A percentile compares a stretch with the other conserved stretches of the same genome.
These are phyloP conservation scores for Dictyostelium intermedium DNA, from an alignment of 78 protist genomes.

Conservation along the genomic window DNA sequence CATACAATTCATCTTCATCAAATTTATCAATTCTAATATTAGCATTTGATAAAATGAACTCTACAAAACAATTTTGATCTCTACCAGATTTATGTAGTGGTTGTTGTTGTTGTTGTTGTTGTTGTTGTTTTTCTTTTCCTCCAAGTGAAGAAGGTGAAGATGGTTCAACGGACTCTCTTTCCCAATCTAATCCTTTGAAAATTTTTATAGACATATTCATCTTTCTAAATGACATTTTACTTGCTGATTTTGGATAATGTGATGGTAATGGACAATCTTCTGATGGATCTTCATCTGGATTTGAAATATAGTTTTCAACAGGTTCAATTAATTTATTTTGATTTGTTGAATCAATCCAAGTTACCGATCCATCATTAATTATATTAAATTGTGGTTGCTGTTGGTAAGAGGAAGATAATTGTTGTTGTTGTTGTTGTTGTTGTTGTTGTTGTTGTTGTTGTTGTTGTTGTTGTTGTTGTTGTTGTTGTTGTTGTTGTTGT, in stretches of 20 bases:
- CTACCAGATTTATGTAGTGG: background rate
- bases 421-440: background rate
- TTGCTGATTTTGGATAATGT: conserved; percentile 31
- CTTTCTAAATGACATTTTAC: conserved; percentile 18
- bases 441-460: background rate
- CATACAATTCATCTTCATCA: conserved; percentile 28
- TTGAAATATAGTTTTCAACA: conserved; percentile 52
- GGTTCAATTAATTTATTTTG: conserved; percentile 25
- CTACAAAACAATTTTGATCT: conserved; percentile 50
- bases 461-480: background rate
- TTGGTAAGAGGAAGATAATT: no score
- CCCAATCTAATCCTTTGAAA: conserved; percentile 70
- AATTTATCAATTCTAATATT: conserved; percentile 68
- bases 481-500: background rate
- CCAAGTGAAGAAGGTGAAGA: background rate
- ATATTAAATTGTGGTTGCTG: background rate
- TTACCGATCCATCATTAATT: background rate
- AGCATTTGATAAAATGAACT: conserved; percentile 14
- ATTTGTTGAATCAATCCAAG: conserved; percentile 36
- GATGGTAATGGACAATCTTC: conserved; percentile 48
- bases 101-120: background rate
- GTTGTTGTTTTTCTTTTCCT: background rate
- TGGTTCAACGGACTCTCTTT: background rate
- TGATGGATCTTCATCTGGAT: conserved; percentile 75
- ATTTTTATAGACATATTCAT: conserved; percentile 49